Conservation (phyloP, 2,329 filamentous ascomycete genomes). For the Peltaster fructicola region DNA sequence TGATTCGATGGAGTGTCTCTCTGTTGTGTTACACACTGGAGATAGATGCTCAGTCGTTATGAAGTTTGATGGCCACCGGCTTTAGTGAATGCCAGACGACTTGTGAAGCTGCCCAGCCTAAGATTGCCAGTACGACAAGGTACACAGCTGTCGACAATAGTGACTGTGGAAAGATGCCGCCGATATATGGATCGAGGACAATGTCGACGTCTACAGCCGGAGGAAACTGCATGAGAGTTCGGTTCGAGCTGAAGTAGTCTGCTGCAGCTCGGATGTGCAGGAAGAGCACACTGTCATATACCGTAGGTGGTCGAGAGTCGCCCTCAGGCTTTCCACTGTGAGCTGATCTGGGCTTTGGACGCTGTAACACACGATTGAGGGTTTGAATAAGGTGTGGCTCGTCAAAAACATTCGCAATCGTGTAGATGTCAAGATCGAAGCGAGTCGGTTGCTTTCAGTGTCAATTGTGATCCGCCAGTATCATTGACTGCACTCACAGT, state of each 20-base stretch:
- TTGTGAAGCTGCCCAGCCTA: constrained; percentile 33
- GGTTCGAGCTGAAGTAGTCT: constrained; percentile 66
- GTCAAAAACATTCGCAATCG: constrained; percentile 41
- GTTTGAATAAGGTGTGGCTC: constrained; percentile 15
- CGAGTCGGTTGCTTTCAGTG: constrained; percentile 60
- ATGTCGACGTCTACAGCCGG: constrained; percentile 61
- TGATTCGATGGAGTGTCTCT: too few species aligned
- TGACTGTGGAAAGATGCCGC: constrained; percentile 64
- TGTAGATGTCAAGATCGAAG: constrained; percentile 52
- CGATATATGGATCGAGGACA: constrained; percentile 70
- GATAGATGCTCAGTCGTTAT: constrained; percentile 14
- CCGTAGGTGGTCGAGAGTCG: constrained; percentile 26
- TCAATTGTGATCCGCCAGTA: constrained; percentile 1
- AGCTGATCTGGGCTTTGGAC: constrained; percentile 2
- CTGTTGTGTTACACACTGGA: too few species aligned
- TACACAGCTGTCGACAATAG: constrained; percentile 56
- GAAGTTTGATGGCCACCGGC: constrained; percentile 7
- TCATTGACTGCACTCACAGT: constrained; percentile 44
- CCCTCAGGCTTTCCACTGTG: constrained; percentile 10
- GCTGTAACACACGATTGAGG: constrained; percentile 13
- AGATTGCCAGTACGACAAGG: constrained; percentile 41
- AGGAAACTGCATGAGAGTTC: constrained; percentile 55
- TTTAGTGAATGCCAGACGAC: constrained; percentile 21
- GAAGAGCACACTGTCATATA: constrained; percentile 37
- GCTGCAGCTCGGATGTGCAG: constrained; percentile 60